Evolutionary conservation across 2,329 filamentous ascomycete species (phyloP).

Genomic region (Onygenales sp.): DNA sequence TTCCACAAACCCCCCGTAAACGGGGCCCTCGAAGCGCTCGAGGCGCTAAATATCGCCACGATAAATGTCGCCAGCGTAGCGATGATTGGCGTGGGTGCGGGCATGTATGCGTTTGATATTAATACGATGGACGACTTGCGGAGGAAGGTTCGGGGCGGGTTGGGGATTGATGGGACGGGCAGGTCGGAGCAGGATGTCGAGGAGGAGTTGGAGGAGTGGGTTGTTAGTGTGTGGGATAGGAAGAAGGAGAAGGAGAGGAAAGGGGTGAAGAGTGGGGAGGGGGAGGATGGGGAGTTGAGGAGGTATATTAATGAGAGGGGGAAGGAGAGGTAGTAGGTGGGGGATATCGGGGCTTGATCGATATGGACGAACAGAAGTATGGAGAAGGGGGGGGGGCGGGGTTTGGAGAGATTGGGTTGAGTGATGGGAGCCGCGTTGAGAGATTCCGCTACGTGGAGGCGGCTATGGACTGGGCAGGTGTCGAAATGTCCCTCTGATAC

Average conservation of each 20-base stretch:
- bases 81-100: slow-evolving; percentile 64
- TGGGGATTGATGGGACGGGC: slow-evolving; percentile 50
- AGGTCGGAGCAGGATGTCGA: slow-evolving; percentile 39
- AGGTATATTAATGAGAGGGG: slow-evolving; percentile 8
- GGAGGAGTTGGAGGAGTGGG: slow-evolving; percentile 46
- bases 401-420: too few relatives aligned
- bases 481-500: too few relatives aligned
- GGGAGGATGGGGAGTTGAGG: slow-evolving; percentile 4
- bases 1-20: slow-evolving; percentile 42
- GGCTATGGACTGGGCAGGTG: too few relatives aligned
- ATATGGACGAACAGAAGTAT: background rate
- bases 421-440: too few relatives aligned
- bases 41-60: slow-evolving; percentile 78
- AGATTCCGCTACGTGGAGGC: too few relatives aligned
- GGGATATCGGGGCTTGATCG: background rate
- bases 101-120: slow-evolving; percentile 70
- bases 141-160: slow-evolving; percentile 48
- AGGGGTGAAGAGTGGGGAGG: slow-evolving; percentile 19
- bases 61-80: slow-evolving; percentile 71
- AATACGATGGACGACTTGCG: slow-evolving; percentile 57
- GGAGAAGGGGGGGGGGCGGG: background rate
- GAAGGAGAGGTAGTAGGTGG: slow-evolving; percentile 8
- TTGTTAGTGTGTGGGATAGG: slow-evolving; percentile 38
- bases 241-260: slow-evolving; percentile 37
- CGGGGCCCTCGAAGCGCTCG: slow-evolving; percentile 62